These are phyloP conservation scores for Medicago ruthenica DNA, from an alignment of 306 rosid genomes.

Conservation along the genomic window DNA sequence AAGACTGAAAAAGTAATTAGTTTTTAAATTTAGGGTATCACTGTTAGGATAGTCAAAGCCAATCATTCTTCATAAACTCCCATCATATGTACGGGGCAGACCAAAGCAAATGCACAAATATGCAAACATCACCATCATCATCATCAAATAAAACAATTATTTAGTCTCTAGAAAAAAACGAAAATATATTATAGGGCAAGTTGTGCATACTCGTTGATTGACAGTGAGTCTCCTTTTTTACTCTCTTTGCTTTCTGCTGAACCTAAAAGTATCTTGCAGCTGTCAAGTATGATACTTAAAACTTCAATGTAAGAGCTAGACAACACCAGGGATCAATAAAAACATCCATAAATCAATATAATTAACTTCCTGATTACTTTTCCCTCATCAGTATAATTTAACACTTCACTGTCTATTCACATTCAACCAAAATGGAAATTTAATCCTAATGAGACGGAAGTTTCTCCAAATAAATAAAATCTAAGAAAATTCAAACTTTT, in stretches of 20 bases:
- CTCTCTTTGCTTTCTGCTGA: conserved; percentile 53
- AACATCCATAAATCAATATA: conserved; percentile 18
- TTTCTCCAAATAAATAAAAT: no score
- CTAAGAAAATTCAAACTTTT: no score
- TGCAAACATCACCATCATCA: conserved; percentile 37
- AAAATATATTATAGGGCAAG: conserved; percentile 50
- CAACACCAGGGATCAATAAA: conserved; percentile 20
- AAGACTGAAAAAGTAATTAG: background rate
- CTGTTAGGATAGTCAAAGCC: conserved; percentile 18
- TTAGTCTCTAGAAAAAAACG: conserved; percentile 42
- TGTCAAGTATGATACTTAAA: conserved; percentile 39
- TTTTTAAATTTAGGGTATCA: background rate
- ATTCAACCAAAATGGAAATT: background rate
- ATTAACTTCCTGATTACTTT: background rate
- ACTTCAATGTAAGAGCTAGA: conserved; percentile 28
- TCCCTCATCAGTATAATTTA: background rate
- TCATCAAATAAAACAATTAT: conserved; percentile 42
- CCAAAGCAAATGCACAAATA: conserved; percentile 6
- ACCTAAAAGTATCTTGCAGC: conserved; percentile 53
- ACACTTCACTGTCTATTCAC: background rate
- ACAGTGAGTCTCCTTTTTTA: conserved; percentile 41
- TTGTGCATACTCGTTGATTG: conserved; percentile 64
- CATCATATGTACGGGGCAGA: conserved; percentile 13
- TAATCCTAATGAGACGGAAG: no score
- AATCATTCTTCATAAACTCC: conserved; percentile 16